phyloP scores from a whole-genome alignment of 768 basidiomycete species.

The Lactarius tabidus region DNA sequence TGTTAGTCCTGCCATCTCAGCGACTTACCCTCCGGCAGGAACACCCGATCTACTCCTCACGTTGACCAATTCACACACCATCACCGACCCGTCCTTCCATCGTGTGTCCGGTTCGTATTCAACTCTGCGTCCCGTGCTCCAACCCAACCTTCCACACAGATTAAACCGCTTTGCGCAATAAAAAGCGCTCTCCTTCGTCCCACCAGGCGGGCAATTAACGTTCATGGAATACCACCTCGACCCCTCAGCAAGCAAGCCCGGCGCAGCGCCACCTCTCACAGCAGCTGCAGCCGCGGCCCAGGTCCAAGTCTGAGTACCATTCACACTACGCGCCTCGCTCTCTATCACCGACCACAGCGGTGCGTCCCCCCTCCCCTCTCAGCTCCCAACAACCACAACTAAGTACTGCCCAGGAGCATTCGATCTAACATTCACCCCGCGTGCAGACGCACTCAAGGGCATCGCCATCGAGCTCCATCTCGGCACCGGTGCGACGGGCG shows the following conservation, averaged over 20 bases:
- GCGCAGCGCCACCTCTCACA: constrained; percentile 41
- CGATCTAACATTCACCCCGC: constrained; percentile 37
- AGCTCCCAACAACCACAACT: constrained; percentile 28
- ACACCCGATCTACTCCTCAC: constrained; percentile 87
- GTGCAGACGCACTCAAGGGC: constrained; percentile 62
- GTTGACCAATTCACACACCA: constrained; percentile 28
- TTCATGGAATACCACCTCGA: constrained; percentile 79
- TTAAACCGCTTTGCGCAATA: constrained; percentile 76
- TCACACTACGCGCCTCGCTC: constrained; percentile 34
- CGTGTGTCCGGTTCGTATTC: constrained; percentile 74
- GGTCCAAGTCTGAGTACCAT: constrained; percentile 34
- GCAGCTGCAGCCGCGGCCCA: constrained; percentile 24
- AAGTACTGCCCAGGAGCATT: constrained; percentile 46
- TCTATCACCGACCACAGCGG: constrained; percentile 40
- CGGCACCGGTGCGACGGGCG: constrained; percentile 66
- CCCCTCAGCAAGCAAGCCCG: constrained; percentile 33
- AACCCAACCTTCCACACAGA: constrained; percentile 36
- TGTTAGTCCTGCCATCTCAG: not conserved
- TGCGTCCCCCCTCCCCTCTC: constrained; percentile 24
- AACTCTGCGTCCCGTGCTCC: constrained; percentile 1
- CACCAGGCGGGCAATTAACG: constrained; percentile 86
- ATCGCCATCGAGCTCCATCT: constrained; percentile 68
- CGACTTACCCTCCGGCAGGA: constrained; percentile 39
- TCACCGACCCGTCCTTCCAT: constrained; percentile 77
- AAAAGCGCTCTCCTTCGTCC: constrained; percentile 81